Conservation (phyloP, 306 rosid species). For the Casuarina equisetifolia region DNA sequence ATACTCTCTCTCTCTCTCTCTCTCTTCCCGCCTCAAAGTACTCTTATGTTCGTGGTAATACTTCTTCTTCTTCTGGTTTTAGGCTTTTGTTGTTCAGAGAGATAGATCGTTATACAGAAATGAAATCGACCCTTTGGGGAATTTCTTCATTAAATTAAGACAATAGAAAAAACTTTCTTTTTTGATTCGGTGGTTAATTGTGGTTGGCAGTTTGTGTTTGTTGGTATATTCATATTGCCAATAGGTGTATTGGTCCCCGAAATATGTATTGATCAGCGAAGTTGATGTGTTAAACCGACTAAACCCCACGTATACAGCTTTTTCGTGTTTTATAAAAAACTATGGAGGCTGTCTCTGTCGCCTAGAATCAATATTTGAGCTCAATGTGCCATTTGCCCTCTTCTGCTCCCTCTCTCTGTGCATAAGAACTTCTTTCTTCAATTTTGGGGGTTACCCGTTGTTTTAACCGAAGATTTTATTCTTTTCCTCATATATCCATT, state of each 20-base stretch:
- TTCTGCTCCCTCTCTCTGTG: neutral
- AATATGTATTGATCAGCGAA: neutral
- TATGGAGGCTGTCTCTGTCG: slow-evolving; percentile 2
- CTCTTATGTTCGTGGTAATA: neutral
- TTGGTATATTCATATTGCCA: neutral
- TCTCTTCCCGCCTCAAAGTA: neutral
- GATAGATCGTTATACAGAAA: neutral
- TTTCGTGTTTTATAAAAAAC: neutral
- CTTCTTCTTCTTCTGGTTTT: neutral
- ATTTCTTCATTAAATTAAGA: neutral
- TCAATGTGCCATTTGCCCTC: neutral
- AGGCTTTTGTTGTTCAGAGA: slow-evolving; percentile 9
- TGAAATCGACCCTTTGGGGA: neutral
- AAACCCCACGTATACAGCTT: too few relatives aligned
- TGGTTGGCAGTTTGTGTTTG: slow-evolving; percentile 14
- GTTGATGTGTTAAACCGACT: neutral
- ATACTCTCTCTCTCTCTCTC: neutral
- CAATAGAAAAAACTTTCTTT: neutral
- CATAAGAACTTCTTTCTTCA: neutral
- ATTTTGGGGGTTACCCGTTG: neutral
- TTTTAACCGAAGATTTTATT: neutral
- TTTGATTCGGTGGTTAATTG: neutral
- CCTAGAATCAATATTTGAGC: neutral
- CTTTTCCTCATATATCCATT: neutral
- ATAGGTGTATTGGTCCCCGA: neutral